These are phyloP conservation scores for Sugiyamaella boreocaroliniensis DNA, from an alignment of 805 yeast genomes.

Conservation along the genomic window DNA sequence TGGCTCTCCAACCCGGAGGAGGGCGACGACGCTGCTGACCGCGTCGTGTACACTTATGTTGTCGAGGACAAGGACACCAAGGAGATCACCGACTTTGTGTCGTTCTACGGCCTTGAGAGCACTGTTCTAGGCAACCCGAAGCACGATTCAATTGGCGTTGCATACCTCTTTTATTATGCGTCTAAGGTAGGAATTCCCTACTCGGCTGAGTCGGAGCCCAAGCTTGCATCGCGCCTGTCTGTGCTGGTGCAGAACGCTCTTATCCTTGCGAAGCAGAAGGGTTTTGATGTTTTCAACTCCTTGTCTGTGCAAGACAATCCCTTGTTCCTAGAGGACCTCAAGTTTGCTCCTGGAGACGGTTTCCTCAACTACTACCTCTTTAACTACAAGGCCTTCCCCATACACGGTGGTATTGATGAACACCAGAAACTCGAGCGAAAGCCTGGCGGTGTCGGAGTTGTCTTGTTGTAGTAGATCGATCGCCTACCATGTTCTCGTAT, in stretches of 20 bases:
- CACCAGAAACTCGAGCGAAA: constrained; percentile 47
- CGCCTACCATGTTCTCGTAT: too few species aligned
- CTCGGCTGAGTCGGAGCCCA: constrained; percentile 35
- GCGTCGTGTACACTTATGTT: constrained; percentile 71
- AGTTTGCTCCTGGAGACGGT: constrained; percentile 94
- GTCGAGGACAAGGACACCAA: constrained; percentile 48
- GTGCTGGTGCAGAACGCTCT: constrained; percentile 66
- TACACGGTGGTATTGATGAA: constrained; percentile 70
- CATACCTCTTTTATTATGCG: constrained; percentile 87
- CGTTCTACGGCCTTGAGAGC: constrained; percentile 85
- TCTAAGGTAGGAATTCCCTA: constrained; percentile 36
- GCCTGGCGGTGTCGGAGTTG: constrained; percentile 84
- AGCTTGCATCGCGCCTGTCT: constrained; percentile 52
- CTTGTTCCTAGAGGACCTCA: constrained; percentile 69
- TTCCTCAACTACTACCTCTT: constrained; percentile 82
- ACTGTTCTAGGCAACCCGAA: constrained; percentile 59
- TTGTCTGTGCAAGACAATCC: constrained; percentile 86
- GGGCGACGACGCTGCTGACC: constrained; percentile 29
- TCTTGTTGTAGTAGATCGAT: constrained; percentile 58
- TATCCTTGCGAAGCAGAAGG: constrained; percentile 57
- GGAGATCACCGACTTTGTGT: constrained; percentile 76
- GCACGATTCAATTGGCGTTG: constrained; percentile 69
- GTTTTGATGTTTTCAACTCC: constrained; percentile 91
- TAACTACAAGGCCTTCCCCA: constrained; percentile 78
- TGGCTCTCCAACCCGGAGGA: constrained; percentile 57